Evolutionary conservation across 768 basidiomycete species (phyloP).

Genomic region (Mycena latifolia): DNA sequence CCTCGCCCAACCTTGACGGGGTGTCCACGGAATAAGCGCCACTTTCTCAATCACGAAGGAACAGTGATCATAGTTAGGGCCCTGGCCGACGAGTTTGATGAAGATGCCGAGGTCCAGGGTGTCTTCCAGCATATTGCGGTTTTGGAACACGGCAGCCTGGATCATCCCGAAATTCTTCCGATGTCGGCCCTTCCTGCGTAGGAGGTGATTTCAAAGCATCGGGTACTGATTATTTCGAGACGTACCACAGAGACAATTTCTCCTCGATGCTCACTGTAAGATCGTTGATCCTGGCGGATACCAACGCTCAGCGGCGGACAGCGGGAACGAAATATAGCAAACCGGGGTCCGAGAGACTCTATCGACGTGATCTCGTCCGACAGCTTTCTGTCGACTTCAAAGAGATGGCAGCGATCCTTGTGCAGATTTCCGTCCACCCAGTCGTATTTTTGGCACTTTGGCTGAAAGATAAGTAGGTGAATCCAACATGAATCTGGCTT

Average conservation of each 20-base stretch:
- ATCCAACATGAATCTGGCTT: background rate
- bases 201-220: background rate
- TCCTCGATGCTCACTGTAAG: background rate
- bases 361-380: background rate
- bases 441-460: background rate
- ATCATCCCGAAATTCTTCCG: background rate
- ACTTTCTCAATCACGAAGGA: no score
- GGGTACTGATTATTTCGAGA: background rate
- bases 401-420: slow-evolving; percentile 5
- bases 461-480: background rate
- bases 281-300: background rate
- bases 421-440: background rate
- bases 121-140: background rate
- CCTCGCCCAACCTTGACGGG: no score
- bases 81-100: background rate
- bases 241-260: background rate
- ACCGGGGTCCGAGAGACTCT: background rate
- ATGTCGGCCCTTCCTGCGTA: background rate
- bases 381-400: slow-evolving; percentile 13
- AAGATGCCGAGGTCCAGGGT: background rate
- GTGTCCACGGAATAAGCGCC: no score
- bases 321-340: no score
- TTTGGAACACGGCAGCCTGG: background rate
- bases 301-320: background rate
- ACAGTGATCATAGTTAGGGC: background rate